A percentile compares a stretch with the other conserved stretches of the same genome.
phyloP scores from a whole-genome alignment of 805 yeast genomes.

The Saccharomyces jurei region DNA sequence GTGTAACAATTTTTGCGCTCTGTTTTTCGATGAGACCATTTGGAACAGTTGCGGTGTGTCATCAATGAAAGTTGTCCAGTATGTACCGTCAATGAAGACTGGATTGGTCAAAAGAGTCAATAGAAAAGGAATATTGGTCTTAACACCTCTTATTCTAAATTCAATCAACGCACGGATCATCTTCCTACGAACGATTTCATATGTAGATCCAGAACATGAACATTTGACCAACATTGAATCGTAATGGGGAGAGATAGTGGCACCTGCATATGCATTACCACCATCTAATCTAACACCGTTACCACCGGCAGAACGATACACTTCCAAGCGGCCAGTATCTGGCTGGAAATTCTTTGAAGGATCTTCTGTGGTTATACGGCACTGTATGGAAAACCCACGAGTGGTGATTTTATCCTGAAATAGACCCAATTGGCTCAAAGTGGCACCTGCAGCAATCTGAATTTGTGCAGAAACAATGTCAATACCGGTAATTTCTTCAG shows the following conservation, averaged over 20 bases:
- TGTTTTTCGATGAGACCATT: constrained; percentile 89
- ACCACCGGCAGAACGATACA: constrained; percentile 97
- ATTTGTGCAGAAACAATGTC: constrained; percentile 97
- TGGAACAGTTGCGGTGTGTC: constrained; percentile 95
- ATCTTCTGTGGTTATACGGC: constrained; percentile 98
- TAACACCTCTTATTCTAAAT: constrained; percentile 97
- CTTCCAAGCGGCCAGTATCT: constrained; percentile 96
- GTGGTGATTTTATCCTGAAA: constrained; percentile 91
- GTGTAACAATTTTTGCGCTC: constrained; percentile 88
- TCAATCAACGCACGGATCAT: constrained; percentile 95
- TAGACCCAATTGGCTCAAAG: constrained; percentile 82
- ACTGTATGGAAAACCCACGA: constrained; percentile 96
- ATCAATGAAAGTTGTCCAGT: constrained; percentile 98
- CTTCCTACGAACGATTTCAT: constrained; percentile 93
- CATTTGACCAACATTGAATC: constrained; percentile 98
- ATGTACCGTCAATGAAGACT: constrained; percentile 73
- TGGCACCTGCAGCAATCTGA: constrained; percentile 97
- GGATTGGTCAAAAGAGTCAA: constrained; percentile 85
- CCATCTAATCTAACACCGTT: constrained; percentile 98
- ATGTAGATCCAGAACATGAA: constrained; percentile 93
- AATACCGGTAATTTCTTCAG: constrained; percentile 97
- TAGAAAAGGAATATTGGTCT: constrained; percentile 95
- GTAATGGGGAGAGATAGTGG: constrained; percentile 92
- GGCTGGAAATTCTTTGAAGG: constrained; percentile 96
- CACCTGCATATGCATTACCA: constrained; percentile 97